phyloP scores from a whole-genome alignment of 139 green algal species.

The Volvox reticuliferus region DNA sequence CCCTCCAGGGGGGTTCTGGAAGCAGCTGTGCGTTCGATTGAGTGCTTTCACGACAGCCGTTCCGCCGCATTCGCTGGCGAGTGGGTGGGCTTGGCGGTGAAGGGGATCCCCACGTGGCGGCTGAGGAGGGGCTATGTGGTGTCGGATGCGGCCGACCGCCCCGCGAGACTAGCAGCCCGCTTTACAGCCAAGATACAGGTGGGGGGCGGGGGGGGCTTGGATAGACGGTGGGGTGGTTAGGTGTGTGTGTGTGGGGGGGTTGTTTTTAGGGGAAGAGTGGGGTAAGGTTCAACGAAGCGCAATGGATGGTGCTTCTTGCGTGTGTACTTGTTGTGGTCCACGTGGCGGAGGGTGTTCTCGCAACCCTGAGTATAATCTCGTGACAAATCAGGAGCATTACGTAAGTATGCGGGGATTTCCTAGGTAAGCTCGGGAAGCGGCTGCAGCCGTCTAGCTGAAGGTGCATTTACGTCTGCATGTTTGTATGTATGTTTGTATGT shows the following conservation, averaged over 20 bases:
- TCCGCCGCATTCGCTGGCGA: constrained; percentile 59
- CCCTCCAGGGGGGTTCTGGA: background rate
- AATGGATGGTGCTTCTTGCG: no score
- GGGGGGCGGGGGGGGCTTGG: background rate
- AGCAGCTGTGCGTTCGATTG: background rate
- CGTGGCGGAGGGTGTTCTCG: no score
- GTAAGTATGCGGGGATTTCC: no score
- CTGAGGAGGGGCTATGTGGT: constrained; percentile 74
- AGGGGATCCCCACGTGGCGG: constrained; percentile 65
- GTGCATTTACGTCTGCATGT: no score
- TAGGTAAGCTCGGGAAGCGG: no score
- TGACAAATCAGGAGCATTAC: no score
- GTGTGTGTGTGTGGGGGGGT: background rate
- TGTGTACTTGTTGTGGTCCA: background rate
- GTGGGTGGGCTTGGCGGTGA: constrained; percentile 92
- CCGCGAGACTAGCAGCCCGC: constrained; percentile 69
- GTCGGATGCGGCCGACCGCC: constrained; percentile 82
- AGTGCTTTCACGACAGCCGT: constrained; percentile 16
- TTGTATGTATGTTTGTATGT: no score
- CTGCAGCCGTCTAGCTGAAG: no score
- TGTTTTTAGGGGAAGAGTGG: no score
- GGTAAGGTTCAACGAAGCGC: no score
- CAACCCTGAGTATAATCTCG: no score
- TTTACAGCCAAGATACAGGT: constrained; percentile 71
- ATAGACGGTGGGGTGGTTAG: background rate